Base-by-base conservation (phyloP, 2,329 filamentous ascomycete species). In the Xylariaceae sp. region DNA sequence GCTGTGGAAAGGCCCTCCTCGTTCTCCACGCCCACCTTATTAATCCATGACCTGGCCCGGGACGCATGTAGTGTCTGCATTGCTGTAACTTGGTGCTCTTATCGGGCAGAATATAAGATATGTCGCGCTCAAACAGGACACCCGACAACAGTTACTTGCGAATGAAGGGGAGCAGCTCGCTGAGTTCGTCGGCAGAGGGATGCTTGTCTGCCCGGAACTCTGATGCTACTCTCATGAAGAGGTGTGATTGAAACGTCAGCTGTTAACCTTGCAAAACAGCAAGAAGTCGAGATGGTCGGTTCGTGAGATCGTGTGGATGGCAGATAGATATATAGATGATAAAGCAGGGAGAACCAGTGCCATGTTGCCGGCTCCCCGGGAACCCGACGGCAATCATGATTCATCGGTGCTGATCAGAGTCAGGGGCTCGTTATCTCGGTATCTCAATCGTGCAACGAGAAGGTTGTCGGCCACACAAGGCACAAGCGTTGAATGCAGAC, bases 1-100 rank as follows among this genome's bases (percentile, higher is more conserved):
- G 87, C 82, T 56, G 82, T 86, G 6, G 86, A 89, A 68, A 97
- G 81, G 51, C 90, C 90, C 1, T 87, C 84, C 74, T 96, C 92
- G 57, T 82, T 77, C 58, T 88, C 81, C 60, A 94, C 89, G 51
- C 88, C 86, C 58, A 92, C 72, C 77, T 84, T 92, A 48, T 82
- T 73, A 57, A 74, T 73, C 73, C 78, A 77, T 62, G 73, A 71
- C 64, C 75, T 74, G 55, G 78, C 67, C 62, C 73, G 75, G 42
- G 72, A 74, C 42, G 66, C 71, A 59, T 73, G 68, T 52, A 73
- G 71, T 65, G 71, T 69, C 58, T 67, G 59, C 73, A 73, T 76
- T 42, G 56, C 53, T 39, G 15, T 30, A 48, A 52, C 42, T 54
- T 44, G 35, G 37, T 30, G 35, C 2, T 54, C 60, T 42, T 42